Evolutionary conservation across 2,329 filamentous ascomycete genomes (phyloP), one percentile per base, ranked within the genome.

Genomic region (Sporothrix luriei): DNA sequence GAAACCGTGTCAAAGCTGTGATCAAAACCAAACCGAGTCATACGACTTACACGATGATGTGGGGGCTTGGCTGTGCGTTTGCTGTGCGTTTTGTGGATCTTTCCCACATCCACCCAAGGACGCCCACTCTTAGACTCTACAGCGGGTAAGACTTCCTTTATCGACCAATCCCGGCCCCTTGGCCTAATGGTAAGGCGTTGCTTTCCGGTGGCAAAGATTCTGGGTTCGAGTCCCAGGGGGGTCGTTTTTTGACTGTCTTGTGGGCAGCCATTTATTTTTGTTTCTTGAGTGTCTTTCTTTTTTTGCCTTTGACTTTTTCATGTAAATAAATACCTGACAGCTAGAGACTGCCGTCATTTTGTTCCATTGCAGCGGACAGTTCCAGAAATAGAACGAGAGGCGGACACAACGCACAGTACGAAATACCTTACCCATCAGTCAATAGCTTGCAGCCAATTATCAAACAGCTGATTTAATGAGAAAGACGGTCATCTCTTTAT

Each of bases 201-300:
- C 72, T 72, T 73, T 74, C 72, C 72, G 71, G 70, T 66, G 73
- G 71, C 71, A 73, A 71, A 74, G 73, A 71, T 72, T 74, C 71
- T 72, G 71, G 72, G 72, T 74, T 74, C 73, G 73, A 74, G 71
- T 73, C 72, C 72, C 71, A 72, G 71, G 72, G 68, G 71, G 73
- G 68, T 73, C 72, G 72, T 48, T 69, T 68, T 68, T n/a, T 76
- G n/a, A n/a, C n/a, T 86, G 11, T 59, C 19, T 21, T 46, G 52
- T 21, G 33, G 1, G 33, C 33, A 7, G 4, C 5, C 33, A 6
- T 46, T 70, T 51, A 4, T 16, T 33, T 51, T 57, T 38, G 2
- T 14, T 43, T 21, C 11, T 62, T 62, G 4, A n/a, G 4, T 9
- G 29, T 43, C 33, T 26, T 24, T n/a, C 38, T 0, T 33, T n/a